phyloP scores from a whole-genome alignment of 495 filamentous ascomycete species.

The Penicillium nucicola region DNA sequence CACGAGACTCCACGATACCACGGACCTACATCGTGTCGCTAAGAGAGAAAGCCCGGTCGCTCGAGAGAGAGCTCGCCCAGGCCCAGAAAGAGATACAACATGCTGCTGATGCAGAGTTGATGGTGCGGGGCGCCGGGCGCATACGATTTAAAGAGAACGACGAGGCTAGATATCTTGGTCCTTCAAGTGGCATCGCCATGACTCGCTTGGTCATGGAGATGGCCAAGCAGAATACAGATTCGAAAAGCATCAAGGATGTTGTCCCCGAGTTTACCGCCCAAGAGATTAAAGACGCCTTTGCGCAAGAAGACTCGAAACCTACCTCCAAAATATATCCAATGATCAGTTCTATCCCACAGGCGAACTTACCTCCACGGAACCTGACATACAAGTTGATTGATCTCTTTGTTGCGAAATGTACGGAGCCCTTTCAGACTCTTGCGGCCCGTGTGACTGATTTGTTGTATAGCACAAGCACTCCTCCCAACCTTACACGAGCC shows the following conservation, averaged over 20 bases:
- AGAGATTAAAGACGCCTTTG: slow-evolving; percentile 55
- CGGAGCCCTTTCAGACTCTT: background rate
- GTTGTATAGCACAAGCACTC: slow-evolving; percentile 70
- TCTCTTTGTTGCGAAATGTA: slow-evolving; percentile 78
- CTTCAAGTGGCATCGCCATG: slow-evolving; percentile 91
- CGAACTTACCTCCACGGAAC: slow-evolving; percentile 60
- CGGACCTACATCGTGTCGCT: slow-evolving; percentile 85
- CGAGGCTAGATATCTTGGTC: slow-evolving; percentile 83
- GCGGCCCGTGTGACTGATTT: slow-evolving; percentile 6
- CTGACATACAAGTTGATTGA: slow-evolving; percentile 72
- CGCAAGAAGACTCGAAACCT: slow-evolving; percentile 55
- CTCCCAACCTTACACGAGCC: slow-evolving; percentile 83
- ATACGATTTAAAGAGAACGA: slow-evolving; percentile 78
- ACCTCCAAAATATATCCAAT: slow-evolving; percentile 73
- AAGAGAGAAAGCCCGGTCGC: slow-evolving; percentile 71
- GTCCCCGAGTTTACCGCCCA: slow-evolving; percentile 66
- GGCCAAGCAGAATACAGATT: slow-evolving; percentile 81
- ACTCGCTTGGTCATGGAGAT: slow-evolving; percentile 92
- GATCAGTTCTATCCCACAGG: slow-evolving; percentile 70
- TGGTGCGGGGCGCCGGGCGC: slow-evolving; percentile 77
- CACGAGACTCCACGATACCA: slow-evolving; percentile 71
- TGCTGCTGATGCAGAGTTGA: slow-evolving; percentile 68
- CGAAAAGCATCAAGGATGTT: slow-evolving; percentile 81
- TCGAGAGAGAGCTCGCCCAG: slow-evolving; percentile 69
- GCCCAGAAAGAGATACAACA: slow-evolving; percentile 64